phyloP scores from a whole-genome alignment of 768 basidiomycete species.

The Fomitopsis serialis region DNA sequence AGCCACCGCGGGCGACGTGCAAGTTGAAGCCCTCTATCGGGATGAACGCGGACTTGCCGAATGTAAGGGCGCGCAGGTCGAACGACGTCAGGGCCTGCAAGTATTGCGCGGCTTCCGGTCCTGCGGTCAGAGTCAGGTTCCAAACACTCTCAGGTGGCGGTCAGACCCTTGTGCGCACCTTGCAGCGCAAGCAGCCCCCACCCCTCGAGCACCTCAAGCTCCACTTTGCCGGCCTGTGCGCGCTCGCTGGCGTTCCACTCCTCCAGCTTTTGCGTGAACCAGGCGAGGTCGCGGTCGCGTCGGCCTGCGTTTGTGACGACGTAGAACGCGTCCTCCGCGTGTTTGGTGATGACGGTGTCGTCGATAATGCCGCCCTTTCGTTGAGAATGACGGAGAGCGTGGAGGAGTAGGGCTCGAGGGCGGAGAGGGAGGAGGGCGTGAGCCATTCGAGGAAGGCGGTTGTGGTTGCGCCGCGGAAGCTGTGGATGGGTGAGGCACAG shows the following conservation, averaged over 20 bases:
- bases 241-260: slow-evolving; percentile 71
- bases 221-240: slow-evolving; percentile 55
- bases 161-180: slow-evolving; percentile 42
- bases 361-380: slow-evolving; percentile 92
- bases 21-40: slow-evolving; percentile 74
- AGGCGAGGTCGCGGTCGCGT: slow-evolving; percentile 72
- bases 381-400: slow-evolving; percentile 90
- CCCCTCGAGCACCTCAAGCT: slow-evolving; percentile 73
- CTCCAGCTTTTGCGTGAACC: slow-evolving; percentile 61
- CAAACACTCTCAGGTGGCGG: background rate
- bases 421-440: slow-evolving; percentile 74
- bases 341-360: slow-evolving; percentile 89
- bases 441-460: slow-evolving; percentile 85
- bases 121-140: slow-evolving; percentile 29
- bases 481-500: slow-evolving; percentile 22
- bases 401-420: slow-evolving; percentile 67
- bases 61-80: slow-evolving; percentile 70
- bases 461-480: slow-evolving; percentile 76
- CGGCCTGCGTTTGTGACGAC: slow-evolving; percentile 96
- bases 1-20: slow-evolving; percentile 91
- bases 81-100: slow-evolving; percentile 73
- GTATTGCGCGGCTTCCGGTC: slow-evolving; percentile 77
- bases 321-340: slow-evolving; percentile 75
- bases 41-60: slow-evolving; percentile 80
- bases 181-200: slow-evolving; percentile 92